phyloP scores from a whole-genome alignment of 768 basidiomycete genomes.

The Lanmaoa pseudosensibilis region DNA sequence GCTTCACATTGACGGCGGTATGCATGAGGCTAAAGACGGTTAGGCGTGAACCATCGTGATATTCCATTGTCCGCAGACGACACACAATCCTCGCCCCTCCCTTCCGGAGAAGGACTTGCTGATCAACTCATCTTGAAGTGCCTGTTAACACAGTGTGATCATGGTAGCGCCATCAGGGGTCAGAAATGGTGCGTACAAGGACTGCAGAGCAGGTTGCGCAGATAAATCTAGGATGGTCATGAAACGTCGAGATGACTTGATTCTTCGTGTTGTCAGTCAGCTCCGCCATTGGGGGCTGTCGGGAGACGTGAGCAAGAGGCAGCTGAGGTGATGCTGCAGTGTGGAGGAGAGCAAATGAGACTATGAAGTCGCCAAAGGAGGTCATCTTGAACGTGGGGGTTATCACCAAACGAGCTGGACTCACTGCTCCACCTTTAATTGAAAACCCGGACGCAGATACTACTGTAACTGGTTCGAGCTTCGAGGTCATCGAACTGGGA shows the following conservation, averaged over 20 bases:
- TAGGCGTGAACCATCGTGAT: neutral
- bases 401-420: neutral
- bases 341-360: conserved; percentile 15
- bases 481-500: neutral
- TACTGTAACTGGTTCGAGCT: neutral
- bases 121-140: conserved; percentile 80
- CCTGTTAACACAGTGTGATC: conserved; percentile 38
- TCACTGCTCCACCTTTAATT: conserved; percentile 4
- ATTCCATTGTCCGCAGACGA: conserved; percentile 16
- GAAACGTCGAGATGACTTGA: conserved; percentile 62
- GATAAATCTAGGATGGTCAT: conserved; percentile 65
- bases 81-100: conserved; percentile 80
- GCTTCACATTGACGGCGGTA: conserved; percentile 71
- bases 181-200: conserved; percentile 48
- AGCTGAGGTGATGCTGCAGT: neutral
- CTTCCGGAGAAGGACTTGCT: conserved; percentile 84
- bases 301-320: neutral
- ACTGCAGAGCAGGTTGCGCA: conserved; percentile 70
- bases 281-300: conserved; percentile 19
- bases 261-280: conserved; percentile 45
- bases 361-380: conserved; percentile 24
- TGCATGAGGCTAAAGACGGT: conserved; percentile 60
- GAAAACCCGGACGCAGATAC: neutral
- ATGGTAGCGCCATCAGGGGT: neutral
- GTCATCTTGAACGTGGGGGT: conserved; percentile 11